A percentile compares a stretch with the other conserved stretches of the same genome.
phyloP scores from a whole-genome alignment of 2,329 filamentous ascomycete species.

The Coniosporium tulheliwenetii region DNA sequence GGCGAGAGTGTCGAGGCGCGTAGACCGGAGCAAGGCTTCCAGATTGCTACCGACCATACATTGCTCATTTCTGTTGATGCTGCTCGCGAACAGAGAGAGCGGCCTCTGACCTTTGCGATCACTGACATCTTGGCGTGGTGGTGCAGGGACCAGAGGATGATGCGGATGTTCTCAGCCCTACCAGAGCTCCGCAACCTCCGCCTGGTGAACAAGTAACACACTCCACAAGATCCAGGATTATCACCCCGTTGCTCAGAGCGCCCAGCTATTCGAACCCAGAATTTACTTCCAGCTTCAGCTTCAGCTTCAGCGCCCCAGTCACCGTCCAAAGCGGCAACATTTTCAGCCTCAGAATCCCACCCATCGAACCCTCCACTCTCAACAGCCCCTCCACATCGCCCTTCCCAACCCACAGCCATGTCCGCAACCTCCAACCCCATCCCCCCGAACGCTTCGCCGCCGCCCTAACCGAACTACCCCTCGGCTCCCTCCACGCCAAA shows the following conservation, averaged over 20 bases:
- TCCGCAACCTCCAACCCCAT: conserved; percentile 12
- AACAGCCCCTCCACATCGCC: conserved; percentile 4
- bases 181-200: too few species aligned
- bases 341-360: too few species aligned
- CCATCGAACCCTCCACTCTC: conserved; percentile 4
- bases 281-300: background rate
- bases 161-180: too few species aligned
- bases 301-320: background rate
- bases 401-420: conserved; percentile 4
- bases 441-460: conserved; percentile 19
- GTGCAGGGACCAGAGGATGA: too few species aligned
- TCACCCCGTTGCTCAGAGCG: too few species aligned
- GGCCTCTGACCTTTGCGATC: too few species aligned
- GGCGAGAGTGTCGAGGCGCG: conserved; percentile 2
- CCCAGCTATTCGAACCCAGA: conserved; percentile 5
- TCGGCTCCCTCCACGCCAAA: conserved; percentile 55
- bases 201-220: too few species aligned
- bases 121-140: too few species aligned
- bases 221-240: too few species aligned
- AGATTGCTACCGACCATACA: conserved; percentile 14
- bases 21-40: conserved; percentile 11
- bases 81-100: too few species aligned
- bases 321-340: too few species aligned
- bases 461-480: conserved; percentile 51
- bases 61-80: conserved; percentile 12